phyloP scores from a whole-genome alignment of 2,329 filamentous ascomycete species.

The Fusarium cyanostomum region DNA sequence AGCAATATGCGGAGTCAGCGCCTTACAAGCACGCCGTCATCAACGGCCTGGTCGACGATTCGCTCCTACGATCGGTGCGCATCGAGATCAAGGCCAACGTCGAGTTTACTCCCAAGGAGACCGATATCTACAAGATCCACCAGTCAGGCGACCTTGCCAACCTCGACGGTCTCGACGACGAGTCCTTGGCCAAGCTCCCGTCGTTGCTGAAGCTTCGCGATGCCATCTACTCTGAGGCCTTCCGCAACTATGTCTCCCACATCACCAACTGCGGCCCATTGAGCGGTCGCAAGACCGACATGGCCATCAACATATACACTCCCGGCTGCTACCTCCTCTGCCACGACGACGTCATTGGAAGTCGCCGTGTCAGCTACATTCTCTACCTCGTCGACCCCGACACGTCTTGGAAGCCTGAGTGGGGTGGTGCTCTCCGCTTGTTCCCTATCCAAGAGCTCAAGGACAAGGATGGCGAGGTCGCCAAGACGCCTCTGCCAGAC shows the following conservation, averaged over 20 bases:
- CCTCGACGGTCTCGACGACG: conserved; percentile 90
- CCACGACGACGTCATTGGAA: conserved; percentile 99
- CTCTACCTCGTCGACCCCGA: conserved; percentile 95
- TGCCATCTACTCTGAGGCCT: conserved; percentile 88
- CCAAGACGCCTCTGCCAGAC: conserved; percentile 83
- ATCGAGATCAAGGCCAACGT: conserved; percentile 90
- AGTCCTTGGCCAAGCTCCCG: conserved; percentile 84
- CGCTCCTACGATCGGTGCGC: conserved; percentile 85
- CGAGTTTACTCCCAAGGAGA: conserved; percentile 97
- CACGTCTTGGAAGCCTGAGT: conserved; percentile 86
- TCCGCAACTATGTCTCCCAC: conserved; percentile 86
- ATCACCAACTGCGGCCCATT: conserved; percentile 88
- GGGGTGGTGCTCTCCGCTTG: conserved; percentile 90
- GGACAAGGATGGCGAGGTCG: conserved; percentile 72
- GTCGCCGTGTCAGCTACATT: conserved; percentile 93
- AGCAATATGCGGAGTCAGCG: conserved; percentile 69
- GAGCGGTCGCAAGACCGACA: conserved; percentile 94
- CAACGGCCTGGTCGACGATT: conserved; percentile 78
- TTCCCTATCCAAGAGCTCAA: conserved; percentile 76
- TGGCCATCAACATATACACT: conserved; percentile 99
- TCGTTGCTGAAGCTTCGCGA: conserved; percentile 93
- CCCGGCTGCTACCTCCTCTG: conserved; percentile 95
- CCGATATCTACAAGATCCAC: conserved; percentile 99
- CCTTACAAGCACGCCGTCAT: conserved; percentile 96
- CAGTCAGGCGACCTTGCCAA: conserved; percentile 98